These are phyloP conservation scores for Juglanconis oblonga DNA, from an alignment of 2,329 filamentous ascomycete genomes.

Conservation along the genomic window DNA sequence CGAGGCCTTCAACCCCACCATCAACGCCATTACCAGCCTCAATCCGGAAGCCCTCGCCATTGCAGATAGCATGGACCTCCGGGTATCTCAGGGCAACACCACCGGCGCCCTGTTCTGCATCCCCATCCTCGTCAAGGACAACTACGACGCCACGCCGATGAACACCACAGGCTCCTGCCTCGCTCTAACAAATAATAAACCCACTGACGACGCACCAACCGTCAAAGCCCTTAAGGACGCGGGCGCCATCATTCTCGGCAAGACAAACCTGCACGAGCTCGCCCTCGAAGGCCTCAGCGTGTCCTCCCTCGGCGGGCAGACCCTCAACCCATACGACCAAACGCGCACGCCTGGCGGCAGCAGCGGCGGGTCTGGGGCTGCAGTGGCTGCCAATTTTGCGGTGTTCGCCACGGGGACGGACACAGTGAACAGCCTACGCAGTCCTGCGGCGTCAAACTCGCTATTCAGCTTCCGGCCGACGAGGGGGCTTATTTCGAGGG, in stretches of 20 bases:
- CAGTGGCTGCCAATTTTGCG: conserved; percentile 52
- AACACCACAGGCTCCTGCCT: conserved; percentile 55
- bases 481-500: conserved; percentile 45
- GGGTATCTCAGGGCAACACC: conserved; percentile 44
- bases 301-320: conserved; percentile 62
- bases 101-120: conserved; percentile 57
- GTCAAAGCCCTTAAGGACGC: conserved; percentile 47
- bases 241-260: conserved; percentile 57
- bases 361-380: conserved; percentile 61
- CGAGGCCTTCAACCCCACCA: conserved; percentile 50
- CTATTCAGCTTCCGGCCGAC: conserved; percentile 60
- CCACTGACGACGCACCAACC: conserved; percentile 44
- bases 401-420: conserved; percentile 58
- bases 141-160: conserved; percentile 54
- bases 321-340: conserved; percentile 63
- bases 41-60: conserved; percentile 39
- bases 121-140: conserved; percentile 63
- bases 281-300: conserved; percentile 62
- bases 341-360: conserved; percentile 64
- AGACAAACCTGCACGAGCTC: conserved; percentile 61
- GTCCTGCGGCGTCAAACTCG: conserved; percentile 59
- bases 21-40: conserved; percentile 56
- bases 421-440: conserved; percentile 61
- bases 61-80: conserved; percentile 49
- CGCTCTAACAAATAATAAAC: conserved; percentile 45